Base-by-base conservation (phyloP, 306 rosid genomes). In the Urtica urens region DNA sequence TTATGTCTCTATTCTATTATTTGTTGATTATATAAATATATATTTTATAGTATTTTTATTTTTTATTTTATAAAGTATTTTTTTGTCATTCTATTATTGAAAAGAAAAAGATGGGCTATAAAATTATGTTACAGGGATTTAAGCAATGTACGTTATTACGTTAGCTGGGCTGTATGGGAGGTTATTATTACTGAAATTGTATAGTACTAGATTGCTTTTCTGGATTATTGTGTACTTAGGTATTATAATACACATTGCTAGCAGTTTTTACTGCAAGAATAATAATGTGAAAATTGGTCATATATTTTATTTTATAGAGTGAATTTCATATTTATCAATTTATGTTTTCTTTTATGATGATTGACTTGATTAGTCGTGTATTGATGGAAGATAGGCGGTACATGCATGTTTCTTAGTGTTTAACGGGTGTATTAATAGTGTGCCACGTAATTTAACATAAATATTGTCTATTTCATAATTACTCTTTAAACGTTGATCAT, bases 101-200 rank as follows among this genome's bases (percentile, higher is more conserved):
- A 30, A 13, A 34, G 55, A 55, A 29, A 22, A 63, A n/a, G n/a
- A 39, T 29, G 39, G 9, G 13, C 18, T 34, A 50, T 34, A 56
- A 66, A 56, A 52, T 58, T 52, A 66, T 62, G 46, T 44, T 49
- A 53, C 59, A 56, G 67, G 58, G 54, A 73, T 31, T 62, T 64
- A 67, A n/a, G n/a, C n/a, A n/a, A n/a, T n/a, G 75, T 57, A 35
- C 62, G 42, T 31, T 5, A 60, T 27, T 39, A 51, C 55, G 49
- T 29, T 55, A 55, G 64, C 42, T 62, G 26, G 24, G 51, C 59
- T 46, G 37, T 31, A 35, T 35, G 66, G 57, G 62, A 66, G 58
- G 51, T 61, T 14, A 13, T 9, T 9, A 41, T 65, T 67, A 52
- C 62, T 74, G 76, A 72, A 83, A 75, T 40, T 77, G 83, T 80